Percentiles rank a stretch among this genome's conserved stretches.
These are phyloP conservation scores for Comarum palustre DNA, from an alignment of 306 rosid species.

Conservation along the genomic window DNA sequence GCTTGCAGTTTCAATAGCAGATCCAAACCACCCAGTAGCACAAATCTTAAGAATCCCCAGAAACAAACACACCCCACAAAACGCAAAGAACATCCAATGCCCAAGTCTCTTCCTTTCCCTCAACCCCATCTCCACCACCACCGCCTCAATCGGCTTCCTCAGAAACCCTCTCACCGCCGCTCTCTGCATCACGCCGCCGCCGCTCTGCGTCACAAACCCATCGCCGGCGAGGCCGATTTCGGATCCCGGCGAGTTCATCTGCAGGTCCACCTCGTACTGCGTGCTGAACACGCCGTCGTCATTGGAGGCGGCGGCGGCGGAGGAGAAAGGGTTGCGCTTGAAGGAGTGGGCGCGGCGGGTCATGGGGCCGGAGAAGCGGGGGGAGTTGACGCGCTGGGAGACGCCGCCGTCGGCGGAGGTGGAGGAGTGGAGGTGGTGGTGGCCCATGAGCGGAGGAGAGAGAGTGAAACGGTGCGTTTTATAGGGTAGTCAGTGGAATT, in stretches of 20 bases:
- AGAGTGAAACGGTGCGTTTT: background rate
- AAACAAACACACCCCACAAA: conserved; percentile 82
- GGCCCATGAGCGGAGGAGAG: conserved; percentile 41
- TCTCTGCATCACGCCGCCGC: conserved; percentile 49
- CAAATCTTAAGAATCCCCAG: conserved; percentile 85
- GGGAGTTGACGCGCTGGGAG: conserved; percentile 82
- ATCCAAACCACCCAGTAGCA: conserved; percentile 97
- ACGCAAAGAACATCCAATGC: conserved; percentile 80
- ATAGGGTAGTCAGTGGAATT: background rate
- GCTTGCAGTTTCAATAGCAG: conserved; percentile 61
- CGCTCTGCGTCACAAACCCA: conserved; percentile 35
- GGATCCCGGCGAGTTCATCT: conserved; percentile 65
- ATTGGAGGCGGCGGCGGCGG: background rate
- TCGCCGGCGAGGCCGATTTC: conserved; percentile 43
- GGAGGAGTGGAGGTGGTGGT: conserved; percentile 51
- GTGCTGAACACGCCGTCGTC: conserved; percentile 29
- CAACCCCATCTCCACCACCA: conserved; percentile 58
- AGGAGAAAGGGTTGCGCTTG: conserved; percentile 52
- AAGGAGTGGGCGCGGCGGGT: conserved; percentile 96
- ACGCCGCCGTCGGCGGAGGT: conserved; percentile 77
- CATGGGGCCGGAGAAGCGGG: conserved; percentile 87
- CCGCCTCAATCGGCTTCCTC: conserved; percentile 55
- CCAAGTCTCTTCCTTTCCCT: conserved; percentile 75
- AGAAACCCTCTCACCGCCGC: conserved; percentile 41
- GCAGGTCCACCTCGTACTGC: conserved; percentile 69